These are phyloP conservation scores for Ophiostoma ulmi DNA, from an alignment of 2,329 filamentous ascomycete species.

Conservation along the genomic window DNA sequence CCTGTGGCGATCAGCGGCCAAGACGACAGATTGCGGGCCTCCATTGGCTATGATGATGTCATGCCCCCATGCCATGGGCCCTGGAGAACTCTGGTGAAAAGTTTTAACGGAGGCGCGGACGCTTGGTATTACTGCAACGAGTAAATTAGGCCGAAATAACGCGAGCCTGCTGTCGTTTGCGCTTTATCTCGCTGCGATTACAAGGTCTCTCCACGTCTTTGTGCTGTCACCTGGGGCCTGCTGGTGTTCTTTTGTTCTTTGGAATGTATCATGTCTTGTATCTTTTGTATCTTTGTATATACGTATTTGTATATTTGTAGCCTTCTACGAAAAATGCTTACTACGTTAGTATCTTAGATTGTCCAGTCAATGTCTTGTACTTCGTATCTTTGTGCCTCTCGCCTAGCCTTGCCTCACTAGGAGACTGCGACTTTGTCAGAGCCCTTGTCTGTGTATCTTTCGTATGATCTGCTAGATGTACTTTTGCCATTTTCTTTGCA, in stretches of 20 bases:
- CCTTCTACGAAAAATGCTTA: background rate
- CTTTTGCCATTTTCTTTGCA: background rate
- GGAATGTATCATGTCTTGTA: background rate
- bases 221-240: background rate
- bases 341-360: background rate
- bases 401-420: background rate
- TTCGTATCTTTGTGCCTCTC: background rate
- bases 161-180: background rate
- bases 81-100: background rate
- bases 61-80: conserved; percentile 13
- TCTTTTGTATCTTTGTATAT: background rate
- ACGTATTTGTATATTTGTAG: background rate
- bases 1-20: conserved; percentile 11
- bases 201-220: background rate
- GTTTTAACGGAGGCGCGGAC: conserved; percentile 14
- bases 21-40: conserved; percentile 6
- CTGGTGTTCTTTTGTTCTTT: conserved; percentile 2
- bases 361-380: background rate
- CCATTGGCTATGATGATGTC: background rate
- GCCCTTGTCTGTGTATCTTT: background rate
- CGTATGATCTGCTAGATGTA: background rate
- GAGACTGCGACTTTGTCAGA: background rate
- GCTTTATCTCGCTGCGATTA: conserved; percentile 1
- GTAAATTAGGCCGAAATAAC: conserved; percentile 17
- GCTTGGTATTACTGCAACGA: conserved; percentile 19